Evolutionary conservation across 2,329 filamentous ascomycete species (phyloP).

Genomic region (Arthrobotrys megalospora): DNA sequence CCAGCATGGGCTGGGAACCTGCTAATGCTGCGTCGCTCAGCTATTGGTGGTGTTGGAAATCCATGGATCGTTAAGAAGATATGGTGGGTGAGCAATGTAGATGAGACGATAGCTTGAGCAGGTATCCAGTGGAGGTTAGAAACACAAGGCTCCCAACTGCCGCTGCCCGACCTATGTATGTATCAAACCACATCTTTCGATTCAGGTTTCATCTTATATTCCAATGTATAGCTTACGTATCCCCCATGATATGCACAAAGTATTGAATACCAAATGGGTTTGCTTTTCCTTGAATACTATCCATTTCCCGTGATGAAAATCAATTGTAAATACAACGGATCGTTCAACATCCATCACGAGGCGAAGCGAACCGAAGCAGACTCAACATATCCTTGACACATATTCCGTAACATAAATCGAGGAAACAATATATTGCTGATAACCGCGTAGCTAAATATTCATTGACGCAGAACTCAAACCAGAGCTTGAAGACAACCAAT

Average conservation of each 20-base stretch:
- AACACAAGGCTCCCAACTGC: neutral
- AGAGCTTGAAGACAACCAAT: neutral
- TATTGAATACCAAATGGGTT: too few species aligned
- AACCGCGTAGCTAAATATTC: neutral
- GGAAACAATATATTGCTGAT: conserved; percentile 5
- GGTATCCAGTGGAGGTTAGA: neutral
- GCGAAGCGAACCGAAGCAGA: neutral
- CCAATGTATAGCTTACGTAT: too few species aligned
- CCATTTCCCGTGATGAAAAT: neutral
- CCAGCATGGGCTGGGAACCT: conserved; percentile 25
- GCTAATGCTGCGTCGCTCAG: conserved; percentile 10
- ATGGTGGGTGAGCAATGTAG: neutral
- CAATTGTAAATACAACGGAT: neutral
- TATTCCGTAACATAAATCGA: conserved; percentile 6
- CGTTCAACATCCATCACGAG: neutral
- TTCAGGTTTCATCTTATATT: too few species aligned
- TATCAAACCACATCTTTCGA: too few species aligned
- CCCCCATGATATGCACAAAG: too few species aligned
- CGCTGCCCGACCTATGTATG: too few species aligned
- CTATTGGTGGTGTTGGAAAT: neutral
- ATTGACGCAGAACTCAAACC: neutral
- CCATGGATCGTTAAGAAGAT: neutral
- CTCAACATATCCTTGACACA: neutral
- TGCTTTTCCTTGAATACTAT: too few species aligned
- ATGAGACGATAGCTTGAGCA: neutral